Conservation (phyloP, 106 monocot species). For the Platanthera zijinensis region DNA sequence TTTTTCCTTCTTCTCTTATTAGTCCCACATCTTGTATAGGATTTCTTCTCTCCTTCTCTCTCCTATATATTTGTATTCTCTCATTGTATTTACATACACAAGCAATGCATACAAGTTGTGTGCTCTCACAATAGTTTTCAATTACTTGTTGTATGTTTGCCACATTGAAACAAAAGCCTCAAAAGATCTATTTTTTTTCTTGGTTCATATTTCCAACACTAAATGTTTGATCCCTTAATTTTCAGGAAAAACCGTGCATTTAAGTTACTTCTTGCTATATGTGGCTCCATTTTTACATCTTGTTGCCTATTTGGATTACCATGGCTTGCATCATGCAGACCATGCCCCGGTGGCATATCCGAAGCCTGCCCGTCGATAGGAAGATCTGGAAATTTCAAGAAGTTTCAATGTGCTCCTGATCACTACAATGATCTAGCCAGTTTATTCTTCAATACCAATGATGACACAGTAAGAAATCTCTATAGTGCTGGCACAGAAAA, state of each 20-base stretch:
- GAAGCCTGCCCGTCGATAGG: constrained; percentile 56
- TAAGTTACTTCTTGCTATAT: constrained; percentile 40
- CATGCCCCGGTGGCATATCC: constrained; percentile 30
- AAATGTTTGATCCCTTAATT: neutral
- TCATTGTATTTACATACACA: too few relatives aligned
- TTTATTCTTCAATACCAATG: constrained; percentile 49
- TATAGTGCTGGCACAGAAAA: constrained; percentile 40
- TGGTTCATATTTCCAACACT: neutral
- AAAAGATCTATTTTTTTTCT: neutral
- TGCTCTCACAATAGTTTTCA: too few relatives aligned
- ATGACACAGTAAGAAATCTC: constrained; percentile 48
- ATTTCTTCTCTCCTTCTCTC: too few relatives aligned
- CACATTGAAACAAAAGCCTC: neutral
- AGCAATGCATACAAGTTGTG: too few relatives aligned
- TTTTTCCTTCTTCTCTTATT: too few relatives aligned
- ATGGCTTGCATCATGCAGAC: constrained; percentile 44
- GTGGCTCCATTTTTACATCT: constrained; percentile 33
- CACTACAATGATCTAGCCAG: constrained; percentile 56
- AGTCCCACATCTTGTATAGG: too few relatives aligned
- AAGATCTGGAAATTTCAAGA: constrained; percentile 48
- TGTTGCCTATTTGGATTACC: constrained; percentile 44
- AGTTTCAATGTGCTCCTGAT: constrained; percentile 40
- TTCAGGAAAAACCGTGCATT: constrained; percentile 31
- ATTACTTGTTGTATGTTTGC: neutral
- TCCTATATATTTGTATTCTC: too few relatives aligned